Evolutionary conservation across 495 filamentous ascomycete genomes (phyloP).

Genomic region (Letharia columbiana): DNA sequence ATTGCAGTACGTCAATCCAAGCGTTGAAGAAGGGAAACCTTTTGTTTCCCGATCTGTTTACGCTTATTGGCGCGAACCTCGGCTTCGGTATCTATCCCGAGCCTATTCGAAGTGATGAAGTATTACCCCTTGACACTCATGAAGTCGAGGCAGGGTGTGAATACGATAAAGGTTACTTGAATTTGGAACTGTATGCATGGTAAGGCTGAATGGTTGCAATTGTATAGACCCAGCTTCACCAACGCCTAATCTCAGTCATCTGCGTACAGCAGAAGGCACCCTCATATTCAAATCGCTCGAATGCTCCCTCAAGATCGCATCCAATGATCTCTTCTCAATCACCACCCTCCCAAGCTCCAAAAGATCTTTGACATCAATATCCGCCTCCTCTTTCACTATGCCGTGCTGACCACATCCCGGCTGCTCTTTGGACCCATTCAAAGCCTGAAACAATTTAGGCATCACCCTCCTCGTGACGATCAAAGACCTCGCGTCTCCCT

Average conservation of each 20-base stretch:
- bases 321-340: constrained; percentile 75
- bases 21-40: background rate
- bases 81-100: constrained; percentile 5
- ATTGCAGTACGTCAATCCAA: background rate
- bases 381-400: constrained; percentile 53
- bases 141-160: no score
- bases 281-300: constrained; percentile 55
- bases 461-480: constrained; percentile 58
- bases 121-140: no score
- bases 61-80: constrained; percentile 9
- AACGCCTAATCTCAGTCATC: background rate
- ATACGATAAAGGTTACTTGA: no score
- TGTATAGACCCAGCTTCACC: background rate
- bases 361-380: constrained; percentile 92
- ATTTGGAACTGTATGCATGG: background rate
- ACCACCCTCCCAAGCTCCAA: constrained; percentile 75
- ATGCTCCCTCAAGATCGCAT: constrained; percentile 64
- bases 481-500: constrained; percentile 59
- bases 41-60: background rate
- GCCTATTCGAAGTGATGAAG: no score
- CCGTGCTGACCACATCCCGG: constrained; percentile 52
- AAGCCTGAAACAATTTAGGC: constrained; percentile 45
- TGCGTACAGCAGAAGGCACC: constrained; percentile 20
- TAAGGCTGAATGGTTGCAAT: background rate
- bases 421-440: constrained; percentile 40